Evolutionary conservation across 75 land plant genomes (phyloP).

Genomic region (Pseudotsuga menziesii): DNA sequence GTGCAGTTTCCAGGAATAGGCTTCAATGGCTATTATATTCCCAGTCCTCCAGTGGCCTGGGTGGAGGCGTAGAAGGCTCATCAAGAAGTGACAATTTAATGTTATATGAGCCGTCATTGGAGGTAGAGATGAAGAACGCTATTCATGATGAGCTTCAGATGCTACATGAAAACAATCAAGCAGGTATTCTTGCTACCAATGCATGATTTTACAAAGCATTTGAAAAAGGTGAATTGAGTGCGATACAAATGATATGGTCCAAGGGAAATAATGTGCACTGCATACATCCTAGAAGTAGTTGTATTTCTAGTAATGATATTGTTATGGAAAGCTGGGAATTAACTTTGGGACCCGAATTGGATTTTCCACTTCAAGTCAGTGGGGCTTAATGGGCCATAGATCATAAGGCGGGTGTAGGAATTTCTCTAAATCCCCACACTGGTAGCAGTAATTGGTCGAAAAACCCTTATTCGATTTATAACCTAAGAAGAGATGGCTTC

Average conservation of each 20-base stretch:
- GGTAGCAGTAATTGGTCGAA: no score
- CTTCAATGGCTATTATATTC: no score
- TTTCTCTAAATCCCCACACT: no score
- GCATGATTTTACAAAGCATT: constrained; percentile 69
- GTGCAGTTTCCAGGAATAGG: constrained; percentile 2
- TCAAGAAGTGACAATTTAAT: constrained; percentile 29
- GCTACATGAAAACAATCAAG: constrained; percentile 61
- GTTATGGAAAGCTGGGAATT: constrained; percentile 65
- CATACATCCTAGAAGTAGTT: constrained; percentile 76
- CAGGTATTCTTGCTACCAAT: constrained; percentile 59
- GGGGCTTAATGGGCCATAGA: no score
- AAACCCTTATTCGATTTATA: no score
- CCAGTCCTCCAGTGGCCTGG: background rate
- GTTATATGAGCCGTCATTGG: constrained; percentile 47
- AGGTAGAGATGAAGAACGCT: constrained; percentile 56
- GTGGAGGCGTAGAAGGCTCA: constrained; percentile 31
- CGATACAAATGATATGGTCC: constrained; percentile 69
- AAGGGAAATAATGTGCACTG: constrained; percentile 59
- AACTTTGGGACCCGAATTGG: no score
- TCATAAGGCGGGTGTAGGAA: no score
- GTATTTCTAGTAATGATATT: constrained; percentile 75
- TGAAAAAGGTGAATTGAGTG: constrained; percentile 57
- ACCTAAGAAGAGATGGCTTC: no score
- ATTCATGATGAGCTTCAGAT: constrained; percentile 58
- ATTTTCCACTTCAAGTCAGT: no score